phyloP scores from a whole-genome alignment of 768 basidiomycete species.

The Coprinopsis marcescibilis region DNA sequence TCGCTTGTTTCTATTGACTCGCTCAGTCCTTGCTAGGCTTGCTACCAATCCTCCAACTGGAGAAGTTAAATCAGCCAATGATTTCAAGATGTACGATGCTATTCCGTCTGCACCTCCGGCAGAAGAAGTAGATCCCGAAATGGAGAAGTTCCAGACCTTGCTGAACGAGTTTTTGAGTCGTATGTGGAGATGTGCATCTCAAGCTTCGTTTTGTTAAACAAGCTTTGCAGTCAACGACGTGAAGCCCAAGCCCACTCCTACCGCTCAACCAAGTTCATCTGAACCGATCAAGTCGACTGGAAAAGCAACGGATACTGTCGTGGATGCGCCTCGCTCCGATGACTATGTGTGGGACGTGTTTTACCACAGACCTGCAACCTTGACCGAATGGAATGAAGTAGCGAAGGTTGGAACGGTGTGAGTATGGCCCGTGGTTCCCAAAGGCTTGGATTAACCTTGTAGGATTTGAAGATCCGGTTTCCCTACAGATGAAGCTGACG shows the following conservation, averaged over 20 bases:
- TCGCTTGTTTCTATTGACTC: too few relatives aligned
- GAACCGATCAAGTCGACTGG: too few relatives aligned
- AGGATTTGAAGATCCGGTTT: conserved; percentile 46
- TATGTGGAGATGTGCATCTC: conserved; percentile 24
- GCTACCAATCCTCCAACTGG: conserved; percentile 18
- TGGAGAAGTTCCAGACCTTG: conserved; percentile 75
- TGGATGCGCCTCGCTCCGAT: conserved; percentile 18
- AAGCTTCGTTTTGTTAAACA: background rate
- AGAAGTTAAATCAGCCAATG: conserved; percentile 44
- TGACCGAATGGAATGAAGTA: conserved; percentile 52
- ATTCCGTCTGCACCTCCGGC: conserved; percentile 37
- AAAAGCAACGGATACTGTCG: too few relatives aligned
- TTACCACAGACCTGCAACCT: conserved; percentile 59
- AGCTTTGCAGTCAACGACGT: conserved; percentile 20
- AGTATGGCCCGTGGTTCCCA: conserved; percentile 20
- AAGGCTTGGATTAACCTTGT: background rate
- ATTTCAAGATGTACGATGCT: conserved; percentile 72
- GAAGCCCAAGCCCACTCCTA: conserved; percentile 2
- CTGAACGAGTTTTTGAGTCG: conserved; percentile 69
- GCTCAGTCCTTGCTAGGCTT: conserved; percentile 34
- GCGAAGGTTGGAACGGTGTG: conserved; percentile 62
- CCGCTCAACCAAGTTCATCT: conserved; percentile 4
- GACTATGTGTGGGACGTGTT: conserved; percentile 87
- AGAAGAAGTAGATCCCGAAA: conserved; percentile 44
- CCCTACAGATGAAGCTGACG: conserved; percentile 49